Evolutionary conservation across 2,329 filamentous ascomycete species (phyloP), one percentile per base, ranked within the genome.

Genomic region (Colletotrichum sublineola): DNA sequence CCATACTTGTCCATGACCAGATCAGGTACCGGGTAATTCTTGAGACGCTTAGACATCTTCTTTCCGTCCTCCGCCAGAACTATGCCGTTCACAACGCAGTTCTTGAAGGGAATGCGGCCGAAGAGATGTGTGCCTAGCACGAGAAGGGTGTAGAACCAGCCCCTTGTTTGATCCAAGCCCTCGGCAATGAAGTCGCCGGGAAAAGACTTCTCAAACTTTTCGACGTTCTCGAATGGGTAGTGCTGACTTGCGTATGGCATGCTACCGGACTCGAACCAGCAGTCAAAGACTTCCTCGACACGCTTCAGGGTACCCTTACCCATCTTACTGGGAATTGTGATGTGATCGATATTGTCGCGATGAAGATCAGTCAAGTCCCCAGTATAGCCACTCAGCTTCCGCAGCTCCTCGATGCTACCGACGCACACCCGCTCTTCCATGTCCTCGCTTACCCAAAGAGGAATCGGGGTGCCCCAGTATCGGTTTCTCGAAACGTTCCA

Each of bases 31-130:
- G 96, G 96, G 81, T 97, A 98, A 83, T 98, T 98, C 85, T 98
- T 97, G 70, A 97, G 86, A 66, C 96, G 91, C 84, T 98, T 98
- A 8, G 95, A 97, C 96, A 98, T 98, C 87, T 98, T 98, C 87
- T 97, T 98, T 68, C 96, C 96, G 78, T 97, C 94, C 80, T 97
- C 95, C 0, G 95, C 95, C 52, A 98, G 88, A 5, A 98, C 95
- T 74, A 97, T 96, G 62, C 95, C 95, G 79, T 97, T 98, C 74
- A 97, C 95, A n/a, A 98, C 94, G 77, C 94, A 97, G 81, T 97
- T 98, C 84, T 96, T 92, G 87, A 97, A 98, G 0, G 96, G 95
- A 2, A 95, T 90, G 46, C 90, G 89, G 55, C 93, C 93, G 77
- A 96, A 97, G 5, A 98, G 87, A 80, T 97, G 94, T 9, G 93